A percentile compares a stretch with the other conserved stretches of the same genome.
phyloP scores from a whole-genome alignment of 495 filamentous ascomycete genomes.

The Neurospora sp. region DNA sequence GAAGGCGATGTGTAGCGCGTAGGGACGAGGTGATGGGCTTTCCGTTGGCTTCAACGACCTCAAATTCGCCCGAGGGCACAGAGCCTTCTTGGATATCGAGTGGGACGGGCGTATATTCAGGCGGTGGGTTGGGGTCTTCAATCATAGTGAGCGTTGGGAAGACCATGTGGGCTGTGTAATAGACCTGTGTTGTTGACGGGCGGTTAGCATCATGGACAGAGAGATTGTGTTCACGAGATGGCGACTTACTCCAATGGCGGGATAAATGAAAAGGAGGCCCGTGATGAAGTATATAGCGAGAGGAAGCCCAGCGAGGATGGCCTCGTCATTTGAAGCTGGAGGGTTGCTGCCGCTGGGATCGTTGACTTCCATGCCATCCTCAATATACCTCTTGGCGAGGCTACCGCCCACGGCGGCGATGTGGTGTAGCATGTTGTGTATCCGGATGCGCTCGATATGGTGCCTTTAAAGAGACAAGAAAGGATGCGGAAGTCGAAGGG shows the following conservation, averaged over 20 bases:
- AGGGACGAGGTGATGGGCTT: conserved; percentile 34
- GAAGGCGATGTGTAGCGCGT: conserved; percentile 29
- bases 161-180: conserved; percentile 30
- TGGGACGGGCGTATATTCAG: conserved; percentile 33
- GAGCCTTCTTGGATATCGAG: conserved; percentile 15
- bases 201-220: conserved; percentile 5
- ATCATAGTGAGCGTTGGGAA: conserved; percentile 37
- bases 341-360: neutral
- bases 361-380: conserved; percentile 1
- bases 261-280: neutral
- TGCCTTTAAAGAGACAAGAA: neutral
- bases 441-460: neutral
- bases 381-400: conserved; percentile 5
- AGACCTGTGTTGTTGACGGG: conserved; percentile 13
- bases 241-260: conserved; percentile 23
- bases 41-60: neutral
- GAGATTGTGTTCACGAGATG: neutral
- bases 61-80: conserved; percentile 12
- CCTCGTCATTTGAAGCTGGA: neutral
- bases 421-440: neutral
- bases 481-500: neutral
- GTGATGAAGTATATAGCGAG: conserved; percentile 9
- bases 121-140: conserved; percentile 37
- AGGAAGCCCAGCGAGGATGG: neutral
- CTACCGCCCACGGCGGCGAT: conserved; percentile 6